Evolutionary conservation across 2,329 filamentous ascomycete species (phyloP).

Genomic region (Leptographium lundbergii): DNA sequence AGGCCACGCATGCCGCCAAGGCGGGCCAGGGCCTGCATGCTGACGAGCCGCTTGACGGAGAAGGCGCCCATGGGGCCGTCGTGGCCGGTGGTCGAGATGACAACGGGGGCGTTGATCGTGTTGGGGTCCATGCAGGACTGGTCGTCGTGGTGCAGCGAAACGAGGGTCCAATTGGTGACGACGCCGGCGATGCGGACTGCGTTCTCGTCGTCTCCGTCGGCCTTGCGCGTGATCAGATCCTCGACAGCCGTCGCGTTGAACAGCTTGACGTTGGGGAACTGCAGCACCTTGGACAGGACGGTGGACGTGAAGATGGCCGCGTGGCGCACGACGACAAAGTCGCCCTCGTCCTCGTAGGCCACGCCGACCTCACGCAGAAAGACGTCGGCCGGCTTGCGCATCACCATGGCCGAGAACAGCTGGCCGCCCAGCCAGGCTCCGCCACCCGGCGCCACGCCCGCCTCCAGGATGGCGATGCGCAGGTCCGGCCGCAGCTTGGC

Average conservation of each 20-base stretch:
- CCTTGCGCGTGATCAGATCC: slow-evolving; percentile 71
- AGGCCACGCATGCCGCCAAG: slow-evolving; percentile 86
- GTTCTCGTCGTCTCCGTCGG: slow-evolving; percentile 29
- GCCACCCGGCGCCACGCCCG: slow-evolving; percentile 73
- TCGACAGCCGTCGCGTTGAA: slow-evolving; percentile 93
- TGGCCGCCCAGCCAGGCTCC: slow-evolving; percentile 90
- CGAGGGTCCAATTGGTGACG: slow-evolving; percentile 92
- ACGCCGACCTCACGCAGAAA: slow-evolving; percentile 75
- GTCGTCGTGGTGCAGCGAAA: slow-evolving; percentile 76
- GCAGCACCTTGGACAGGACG: slow-evolving; percentile 67
- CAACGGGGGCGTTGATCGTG: slow-evolving; percentile 83
- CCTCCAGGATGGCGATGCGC: slow-evolving; percentile 84
- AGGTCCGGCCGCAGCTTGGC: slow-evolving; percentile 76
- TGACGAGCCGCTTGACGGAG: slow-evolving; percentile 78
- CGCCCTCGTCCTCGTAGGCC: slow-evolving; percentile 75
- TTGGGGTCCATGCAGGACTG: slow-evolving; percentile 96
- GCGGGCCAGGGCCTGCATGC: slow-evolving; percentile 72
- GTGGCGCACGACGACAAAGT: slow-evolving; percentile 88
- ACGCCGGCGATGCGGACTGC: slow-evolving; percentile 70
- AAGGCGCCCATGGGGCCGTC: slow-evolving; percentile 88
- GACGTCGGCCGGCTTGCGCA: slow-evolving; percentile 81
- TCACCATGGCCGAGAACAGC: slow-evolving; percentile 90
- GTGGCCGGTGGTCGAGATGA: slow-evolving; percentile 85
- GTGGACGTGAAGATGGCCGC: slow-evolving; percentile 87
- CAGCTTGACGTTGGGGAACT: slow-evolving; percentile 84